Base-by-base conservation (phyloP, 306 rosid genomes). In the Begonia fuchsioides region DNA sequence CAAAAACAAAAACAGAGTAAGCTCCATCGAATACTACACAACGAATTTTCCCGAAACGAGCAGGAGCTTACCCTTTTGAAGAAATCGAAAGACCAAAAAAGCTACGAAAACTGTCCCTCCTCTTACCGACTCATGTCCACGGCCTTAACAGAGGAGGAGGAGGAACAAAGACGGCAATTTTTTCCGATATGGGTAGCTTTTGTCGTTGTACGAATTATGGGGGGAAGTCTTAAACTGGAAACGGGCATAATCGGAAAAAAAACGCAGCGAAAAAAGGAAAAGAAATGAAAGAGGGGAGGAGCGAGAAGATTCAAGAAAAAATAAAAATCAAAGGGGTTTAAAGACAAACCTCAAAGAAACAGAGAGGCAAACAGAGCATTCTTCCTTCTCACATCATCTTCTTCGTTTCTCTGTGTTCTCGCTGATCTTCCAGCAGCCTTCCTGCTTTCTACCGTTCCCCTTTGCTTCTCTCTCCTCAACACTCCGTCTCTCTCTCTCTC, bases 21-120 rank as follows among this genome's bases (percentile, higher is more conserved):
- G 15, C 15, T 35, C 10, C 32, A 35, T 14, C 13, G 15, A 35
- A 49, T 20, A 10, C 5, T 38, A 32, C 10, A 5, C 45, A 47
- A 32, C 12, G 38, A 57, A 8, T 11, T 15, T 17, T 16, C 76
- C 67, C 74, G 45, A 41, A 10, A 10, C 45, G 13, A 41, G 45
- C 45, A 41, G 14, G 45, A 11, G 14, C 14, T 41, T 41, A 58
- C 63, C 8, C 26, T 40, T 58, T 58, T 38, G 19, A 39, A 15
- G 18, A 16, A 17, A 15, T 12, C 9, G 15, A 43, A 58, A 49
- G 12, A 53, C 15, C 17, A 39, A 26, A 47, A 47, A 39, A 58
- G 63, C n/a, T 49, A 20, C 40, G 40, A 40, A 14, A 35, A 17
- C 10, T 13, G 35, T 17, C 16, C 26, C 0, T 18, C 48, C 43